Evolutionary conservation across 2,329 filamentous ascomycete species (phyloP).

Genomic region (Bipolaris gigantea): DNA sequence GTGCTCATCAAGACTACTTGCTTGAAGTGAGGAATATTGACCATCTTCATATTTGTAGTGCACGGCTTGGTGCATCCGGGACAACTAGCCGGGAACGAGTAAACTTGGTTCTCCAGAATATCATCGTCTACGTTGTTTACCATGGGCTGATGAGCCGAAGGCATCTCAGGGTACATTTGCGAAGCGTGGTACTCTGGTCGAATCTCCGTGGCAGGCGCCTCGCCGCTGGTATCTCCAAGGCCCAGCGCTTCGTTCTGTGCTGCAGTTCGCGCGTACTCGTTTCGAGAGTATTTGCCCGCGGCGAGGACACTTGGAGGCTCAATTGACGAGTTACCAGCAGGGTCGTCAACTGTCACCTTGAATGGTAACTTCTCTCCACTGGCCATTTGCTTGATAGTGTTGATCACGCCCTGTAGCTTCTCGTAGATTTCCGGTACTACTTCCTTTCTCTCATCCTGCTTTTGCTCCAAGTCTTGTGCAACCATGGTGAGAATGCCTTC

Average conservation of each 20-base stretch:
- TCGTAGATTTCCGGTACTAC: constrained; percentile 75
- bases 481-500: constrained; percentile 83
- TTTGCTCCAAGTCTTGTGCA: constrained; percentile 75
- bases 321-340: constrained; percentile 95
- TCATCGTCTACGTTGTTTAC: constrained; percentile 55
- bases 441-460: constrained; percentile 80
- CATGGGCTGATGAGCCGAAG: constrained; percentile 34
- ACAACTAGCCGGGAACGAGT: constrained; percentile 88
- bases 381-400: constrained; percentile 75
- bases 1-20: constrained; percentile 96
- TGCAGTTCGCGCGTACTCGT: constrained; percentile 77
- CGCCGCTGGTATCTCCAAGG: constrained; percentile 57
- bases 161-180: constrained; percentile 50
- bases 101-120: constrained; percentile 88
- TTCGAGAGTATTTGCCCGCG: constrained; percentile 87
- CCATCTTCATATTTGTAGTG: constrained; percentile 97
- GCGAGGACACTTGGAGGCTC: constrained; percentile 75
- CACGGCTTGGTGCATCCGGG: constrained; percentile 86
- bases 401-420: constrained; percentile 77
- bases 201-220: constrained; percentile 60
- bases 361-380: constrained; percentile 81
- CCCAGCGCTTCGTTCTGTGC: constrained; percentile 88
- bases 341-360: constrained; percentile 84
- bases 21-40: constrained; percentile 97
- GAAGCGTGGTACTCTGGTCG: constrained; percentile 56